phyloP scores from a whole-genome alignment of 1,139 yeast genomes.

The Pichia sp. region DNA sequence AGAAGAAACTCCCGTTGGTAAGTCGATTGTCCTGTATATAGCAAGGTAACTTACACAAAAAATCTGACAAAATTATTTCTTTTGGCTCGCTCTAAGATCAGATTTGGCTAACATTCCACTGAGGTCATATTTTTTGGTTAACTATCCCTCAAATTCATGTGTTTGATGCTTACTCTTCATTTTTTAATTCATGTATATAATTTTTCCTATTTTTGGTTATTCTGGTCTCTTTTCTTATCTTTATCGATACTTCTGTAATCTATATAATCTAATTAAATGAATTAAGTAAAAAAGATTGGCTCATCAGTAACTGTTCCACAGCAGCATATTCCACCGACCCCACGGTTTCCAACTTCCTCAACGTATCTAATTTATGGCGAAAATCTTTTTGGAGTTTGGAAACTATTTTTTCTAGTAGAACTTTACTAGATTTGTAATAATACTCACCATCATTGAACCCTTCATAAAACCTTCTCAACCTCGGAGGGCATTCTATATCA shows the following conservation, averaged over 20 bases:
- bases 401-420: slow-evolving; percentile 35
- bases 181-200: neutral
- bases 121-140: neutral
- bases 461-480: slow-evolving; percentile 30
- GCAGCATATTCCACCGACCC: neutral
- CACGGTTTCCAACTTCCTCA: neutral
- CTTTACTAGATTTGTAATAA: slow-evolving; percentile 35
- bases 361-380: neutral
- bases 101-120: too few relatives aligned
- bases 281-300: slow-evolving; percentile 1
- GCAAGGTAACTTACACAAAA: too few relatives aligned
- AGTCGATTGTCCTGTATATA: neutral
- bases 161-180: neutral
- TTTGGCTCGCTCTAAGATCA: too few relatives aligned
- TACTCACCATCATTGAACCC: slow-evolving; percentile 46
- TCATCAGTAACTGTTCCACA: neutral
- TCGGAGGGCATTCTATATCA: slow-evolving; percentile 30
- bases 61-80: too few relatives aligned
- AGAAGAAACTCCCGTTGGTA: slow-evolving; percentile 14
- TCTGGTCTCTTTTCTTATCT: neutral
- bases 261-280: slow-evolving; percentile 2
- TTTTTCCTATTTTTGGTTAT: neutral
- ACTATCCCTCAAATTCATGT: neutral
- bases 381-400: slow-evolving; percentile 2
- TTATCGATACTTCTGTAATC: slow-evolving; percentile 1